Conservation (phyloP, 2,329 filamentous ascomycete genomes). For the Colletotrichum sp. region DNA sequence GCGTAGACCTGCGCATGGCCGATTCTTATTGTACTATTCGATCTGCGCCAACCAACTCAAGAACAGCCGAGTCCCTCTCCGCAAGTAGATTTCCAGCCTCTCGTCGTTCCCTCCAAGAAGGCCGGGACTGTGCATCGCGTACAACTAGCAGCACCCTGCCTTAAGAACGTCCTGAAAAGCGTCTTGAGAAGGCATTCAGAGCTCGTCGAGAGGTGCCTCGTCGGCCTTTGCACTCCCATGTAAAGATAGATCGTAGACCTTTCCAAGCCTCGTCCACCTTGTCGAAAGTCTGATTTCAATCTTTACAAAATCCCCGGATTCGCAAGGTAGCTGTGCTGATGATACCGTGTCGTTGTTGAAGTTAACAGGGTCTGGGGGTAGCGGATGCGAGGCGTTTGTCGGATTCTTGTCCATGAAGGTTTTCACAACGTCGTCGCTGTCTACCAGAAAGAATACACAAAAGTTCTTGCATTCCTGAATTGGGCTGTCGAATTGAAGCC, state of each 20-base stretch:
- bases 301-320: not conserved
- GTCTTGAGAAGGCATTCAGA: fast-evolving
- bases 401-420: not conserved
- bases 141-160: too few relatives aligned
- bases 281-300: not conserved
- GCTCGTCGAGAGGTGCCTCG: not conserved
- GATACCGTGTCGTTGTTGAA: not conserved
- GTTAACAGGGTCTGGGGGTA: fast-evolving
- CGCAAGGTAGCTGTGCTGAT: not conserved
- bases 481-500: not conserved
- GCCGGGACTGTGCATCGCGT: too few relatives aligned
- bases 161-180: too few relatives aligned
- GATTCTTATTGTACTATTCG: not conserved
- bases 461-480: not conserved
- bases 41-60: not conserved
- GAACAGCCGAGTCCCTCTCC: not conserved
- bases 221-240: not conserved
- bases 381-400: fast-evolving
- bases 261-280: not conserved
- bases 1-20: not conserved
- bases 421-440: not conserved
- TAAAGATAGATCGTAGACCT: not conserved
- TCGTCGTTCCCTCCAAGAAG: fast-evolving
- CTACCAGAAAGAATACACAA: not conserved
- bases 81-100: not conserved